Evolutionary conservation across 495 filamentous ascomycete species (phyloP), one percentile per base, ranked within the genome.

Genomic region (Coniosporium apollinis): DNA sequence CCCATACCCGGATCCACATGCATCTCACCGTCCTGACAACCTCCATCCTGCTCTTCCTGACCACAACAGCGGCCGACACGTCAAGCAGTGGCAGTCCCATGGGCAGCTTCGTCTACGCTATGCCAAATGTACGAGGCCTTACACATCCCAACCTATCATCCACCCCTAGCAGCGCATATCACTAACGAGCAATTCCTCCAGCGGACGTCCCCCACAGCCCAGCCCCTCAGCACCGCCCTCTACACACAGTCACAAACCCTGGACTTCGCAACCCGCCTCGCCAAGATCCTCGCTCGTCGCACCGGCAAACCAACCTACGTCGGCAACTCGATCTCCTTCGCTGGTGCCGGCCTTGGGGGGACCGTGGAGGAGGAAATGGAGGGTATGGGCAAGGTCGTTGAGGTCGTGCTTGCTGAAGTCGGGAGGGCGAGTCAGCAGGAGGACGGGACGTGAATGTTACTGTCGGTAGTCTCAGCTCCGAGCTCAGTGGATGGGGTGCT

Each of bases 331-430:
- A 65, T 81, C 35, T 72, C 69, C 41, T 69, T 83, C 43, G 58
- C 63, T 29, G 78, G 69, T 46, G 68, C 70, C 0, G 74, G 67
- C 5, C 65, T 83, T 28, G 79, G 79, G 1, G 72, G 80, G 16
- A 72, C 67, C 7, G 72, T 86, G n/a, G 82, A 91, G 49, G 87
- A 96, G 60, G 87, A 94, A 57, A 82, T 94, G 79, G 84, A 89
- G 47, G 85, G 77, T 2, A 68, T 94, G 36, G 69, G 62, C 39
- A 66, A 66, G 45, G 70, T 84, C 36, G 73, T 84, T 34, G 69
- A 79, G 33, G 62, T 77, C 30, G 62, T 87, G 9, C 58, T 79
- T 47, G 52, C 58, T n/a, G 66, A 68, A 41, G 53, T 82, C 43
- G 63, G 44, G 16, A 54, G 34, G 49, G 43, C 28, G 9, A 33